Evolutionary conservation across 768 basidiomycete genomes (phyloP), one percentile per base, ranked within the genome.

Genomic region (Trametopsis cervina): DNA sequence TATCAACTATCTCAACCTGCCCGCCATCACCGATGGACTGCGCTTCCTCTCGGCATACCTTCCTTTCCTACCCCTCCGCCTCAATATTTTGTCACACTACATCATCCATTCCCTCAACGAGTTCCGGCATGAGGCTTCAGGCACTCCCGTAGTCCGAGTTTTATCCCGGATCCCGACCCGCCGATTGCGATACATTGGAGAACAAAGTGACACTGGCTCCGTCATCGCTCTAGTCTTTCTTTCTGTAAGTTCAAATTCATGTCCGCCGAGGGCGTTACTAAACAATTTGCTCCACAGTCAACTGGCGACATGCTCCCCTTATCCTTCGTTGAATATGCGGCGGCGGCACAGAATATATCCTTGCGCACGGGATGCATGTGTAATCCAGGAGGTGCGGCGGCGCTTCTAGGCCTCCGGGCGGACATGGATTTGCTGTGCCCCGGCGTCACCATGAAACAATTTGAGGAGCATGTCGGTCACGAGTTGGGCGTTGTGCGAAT

Each of bases 321-420:
- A 52, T 79, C 80, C 2, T 88, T 88, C 63, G 72, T 89, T 56
- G 85, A 86, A 58, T 70, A 82, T 55, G 73, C 81, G 0, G 85
- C 87, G 12, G 72, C 80, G 15, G 69, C 64, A 44, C 72, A 76
- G 53, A 76, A 73, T 43, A 81, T 91, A 49, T 89, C 87, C 15
- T 65, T 91, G 25, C 81, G 89, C 37, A 87, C 88, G 2, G 89
- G 89, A 0, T 92, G 89, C 62, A 83, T 90, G 78, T 92, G 89
- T 60, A 92, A 91, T 54, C 86, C 89, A 13, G 89, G 89, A 9
- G 89, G 81, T 15, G 85, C 87, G 0, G 80, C 85, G 1, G 76
- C 83, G 4, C 66, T 91, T 13, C 72, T 89, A 4, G 81, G 81
- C 0, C 74, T 89, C 24, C 66, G 80, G 49, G 69, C 74, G 17